Percentiles rank a stretch among this genome's conserved stretches.
Evolutionary conservation across 345 rosid genomes (phyloP).

Genomic region (Sapria himalayana): DNA sequence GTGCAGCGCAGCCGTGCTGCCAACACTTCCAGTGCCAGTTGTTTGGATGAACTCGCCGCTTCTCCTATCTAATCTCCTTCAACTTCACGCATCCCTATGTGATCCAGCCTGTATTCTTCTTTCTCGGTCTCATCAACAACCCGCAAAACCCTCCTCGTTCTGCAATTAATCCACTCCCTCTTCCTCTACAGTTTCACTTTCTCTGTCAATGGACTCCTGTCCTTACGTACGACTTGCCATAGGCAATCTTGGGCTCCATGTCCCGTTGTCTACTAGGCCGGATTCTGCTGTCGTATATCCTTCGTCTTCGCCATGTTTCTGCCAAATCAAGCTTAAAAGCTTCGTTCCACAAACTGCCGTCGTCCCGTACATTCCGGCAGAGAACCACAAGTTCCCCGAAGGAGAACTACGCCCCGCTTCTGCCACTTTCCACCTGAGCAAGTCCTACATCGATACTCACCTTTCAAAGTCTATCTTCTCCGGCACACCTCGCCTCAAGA

Average conservation of each 20-base stretch:
- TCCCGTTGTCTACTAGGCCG: conserved; percentile 48
- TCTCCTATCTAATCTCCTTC: no score
- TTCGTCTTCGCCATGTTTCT: conserved; percentile 61
- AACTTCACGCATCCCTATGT: conserved; percentile 2
- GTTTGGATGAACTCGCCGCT: no score
- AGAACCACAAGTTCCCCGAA: conserved; percentile 17
- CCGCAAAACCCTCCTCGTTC: conserved; percentile 7
- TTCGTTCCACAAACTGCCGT: conserved; percentile 41
- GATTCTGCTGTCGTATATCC: conserved; percentile 65
- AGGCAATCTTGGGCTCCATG: conserved; percentile 42
- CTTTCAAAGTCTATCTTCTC: conserved; percentile 43
- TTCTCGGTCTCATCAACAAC: conserved; percentile 7
- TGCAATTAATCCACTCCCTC: neutral
- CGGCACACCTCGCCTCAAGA: conserved; percentile 27
- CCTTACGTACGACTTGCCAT: conserved; percentile 72
- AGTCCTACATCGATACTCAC: conserved; percentile 34
- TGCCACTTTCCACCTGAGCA: conserved; percentile 64
- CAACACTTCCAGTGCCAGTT: no score
- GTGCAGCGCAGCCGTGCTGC: no score
- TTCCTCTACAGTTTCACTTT: neutral
- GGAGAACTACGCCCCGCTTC: conserved; percentile 17
- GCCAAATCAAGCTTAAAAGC: conserved; percentile 50
- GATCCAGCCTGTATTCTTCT: neutral
- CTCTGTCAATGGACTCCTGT: conserved; percentile 69
- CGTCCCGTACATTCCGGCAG: conserved; percentile 42